Evolutionary conservation across 345 rosid species (phyloP), one percentile per base, ranked within the genome.

Genomic region (Erodium maritimum): DNA sequence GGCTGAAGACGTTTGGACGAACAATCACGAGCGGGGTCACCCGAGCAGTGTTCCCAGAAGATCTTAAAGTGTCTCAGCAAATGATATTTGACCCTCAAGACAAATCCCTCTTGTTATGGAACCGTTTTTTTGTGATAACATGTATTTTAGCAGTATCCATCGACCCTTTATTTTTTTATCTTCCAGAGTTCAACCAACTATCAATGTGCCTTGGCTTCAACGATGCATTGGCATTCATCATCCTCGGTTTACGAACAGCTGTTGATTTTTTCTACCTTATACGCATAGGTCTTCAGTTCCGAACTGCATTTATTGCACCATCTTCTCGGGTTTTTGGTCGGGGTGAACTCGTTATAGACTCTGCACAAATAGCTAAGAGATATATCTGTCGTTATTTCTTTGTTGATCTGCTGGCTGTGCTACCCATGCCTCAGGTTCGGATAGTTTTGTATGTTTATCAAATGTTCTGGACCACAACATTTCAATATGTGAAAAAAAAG

Each of bases 331-430:
- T 89, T 19, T 89, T 89, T 37, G 96, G 96, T 25, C 77, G 96
- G 21, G 96, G 96, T 60, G 96, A 89, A 73, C 95, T 89, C 56
- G 96, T 89, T n/a, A 87, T 86, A 21, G 91, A 86, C 70, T 71
- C 95, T 63, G 83, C 79, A 55, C 73, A 86, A 65, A 89, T 89
- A 61, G 91, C 96, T 4, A 58, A 70, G 55, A 75, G 93, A 24
- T 88, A 88, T 45, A 58, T 88, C 59, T 55, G 71, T n/a, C 95
- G 84, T 14, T 76, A 77, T 60, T 89, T 89, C 77, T 62, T 82
- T 59, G 77, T 86, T 45, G 96, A 89, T 75, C 68, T 84, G 59
- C 84, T 86, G 17, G 73, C 95, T 9, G 87, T 89, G 55, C 77
- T 86, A 24, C 96, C 95, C 16, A 59, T 85, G 55, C 95, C 91